Conservation (phyloP, 2,329 filamentous ascomycete genomes). For the Coniella vitis region DNA sequence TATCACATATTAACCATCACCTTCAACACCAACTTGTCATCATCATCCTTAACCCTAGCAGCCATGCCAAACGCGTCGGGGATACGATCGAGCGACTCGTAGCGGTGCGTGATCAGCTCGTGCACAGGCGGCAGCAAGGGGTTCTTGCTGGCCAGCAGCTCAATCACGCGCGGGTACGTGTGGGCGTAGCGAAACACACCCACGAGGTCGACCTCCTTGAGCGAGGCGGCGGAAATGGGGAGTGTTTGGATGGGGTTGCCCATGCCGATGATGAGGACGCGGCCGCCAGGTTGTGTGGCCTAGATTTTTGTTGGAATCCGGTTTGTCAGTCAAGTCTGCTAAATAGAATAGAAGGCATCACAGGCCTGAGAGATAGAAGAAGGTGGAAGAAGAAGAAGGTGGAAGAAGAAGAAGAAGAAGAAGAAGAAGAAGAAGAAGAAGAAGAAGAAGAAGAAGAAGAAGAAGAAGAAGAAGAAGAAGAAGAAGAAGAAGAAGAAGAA, state of each 20-base stretch:
- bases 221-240: slow-evolving; percentile 60
- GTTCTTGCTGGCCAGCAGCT: slow-evolving; percentile 41
- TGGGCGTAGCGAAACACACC: slow-evolving; percentile 70
- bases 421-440: neutral
- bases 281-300: slow-evolving; percentile 60
- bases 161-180: slow-evolving; percentile 56
- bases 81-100: slow-evolving; percentile 54
- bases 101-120: slow-evolving; percentile 65
- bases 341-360: too few species aligned
- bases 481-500: neutral
- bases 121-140: slow-evolving; percentile 55
- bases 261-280: slow-evolving; percentile 66
- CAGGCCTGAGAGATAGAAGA: too few species aligned
- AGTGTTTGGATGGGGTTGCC: slow-evolving; percentile 64
- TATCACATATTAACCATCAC: slow-evolving; percentile 52
- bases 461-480: neutral
- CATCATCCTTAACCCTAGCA: slow-evolving; percentile 60
- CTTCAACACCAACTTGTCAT: slow-evolving; percentile 67
- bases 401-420: neutral
- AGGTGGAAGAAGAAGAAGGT: neutral
- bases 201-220: slow-evolving; percentile 64
- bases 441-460: neutral
- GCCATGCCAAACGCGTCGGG: slow-evolving; percentile 69
- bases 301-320: too few species aligned
- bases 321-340: too few species aligned